Percentiles rank a stretch among this genome's conserved stretches.
Evolutionary conservation across 805 yeast species (phyloP).

Genomic region (Lipomyces anomalus): DNA sequence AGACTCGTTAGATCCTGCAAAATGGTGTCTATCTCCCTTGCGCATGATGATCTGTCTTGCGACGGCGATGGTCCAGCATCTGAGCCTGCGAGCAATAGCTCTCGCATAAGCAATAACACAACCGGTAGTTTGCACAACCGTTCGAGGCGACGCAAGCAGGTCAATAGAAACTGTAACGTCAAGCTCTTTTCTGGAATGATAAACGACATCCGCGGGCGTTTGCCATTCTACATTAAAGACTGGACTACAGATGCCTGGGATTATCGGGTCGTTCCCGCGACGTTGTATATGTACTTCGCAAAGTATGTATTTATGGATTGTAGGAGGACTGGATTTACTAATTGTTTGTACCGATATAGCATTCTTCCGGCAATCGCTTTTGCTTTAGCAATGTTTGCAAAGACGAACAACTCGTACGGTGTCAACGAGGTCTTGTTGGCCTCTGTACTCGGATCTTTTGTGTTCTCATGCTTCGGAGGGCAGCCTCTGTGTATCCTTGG

Average conservation of each 20-base stretch:
- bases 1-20: no score
- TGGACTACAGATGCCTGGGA: conserved; percentile 70
- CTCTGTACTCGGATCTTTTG: conserved; percentile 81
- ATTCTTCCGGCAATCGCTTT: conserved; percentile 89
- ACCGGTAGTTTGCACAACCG: no score
- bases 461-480: conserved; percentile 80
- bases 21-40: no score
- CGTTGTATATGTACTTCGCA: conserved; percentile 78
- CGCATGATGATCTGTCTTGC: no score
- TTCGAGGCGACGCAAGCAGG: no score
- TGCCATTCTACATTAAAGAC: conserved; percentile 71
- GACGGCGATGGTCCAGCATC: no score
- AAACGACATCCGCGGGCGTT: conserved; percentile 45
- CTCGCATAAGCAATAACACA: no score
- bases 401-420: conserved; percentile 81
- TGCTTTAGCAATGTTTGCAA: conserved; percentile 95
- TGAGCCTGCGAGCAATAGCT: no score
- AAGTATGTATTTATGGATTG: conserved; percentile 36
- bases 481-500: conserved; percentile 95
- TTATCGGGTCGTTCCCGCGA: conserved; percentile 83
- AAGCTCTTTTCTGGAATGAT: conserved; percentile 41
- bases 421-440: conserved; percentile 82
- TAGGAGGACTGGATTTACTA: not conserved
- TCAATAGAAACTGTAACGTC: no score
- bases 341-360: conserved; percentile 1